phyloP scores from a whole-genome alignment of 2,329 filamentous ascomycete species.

The Huntiella abstrusa region DNA sequence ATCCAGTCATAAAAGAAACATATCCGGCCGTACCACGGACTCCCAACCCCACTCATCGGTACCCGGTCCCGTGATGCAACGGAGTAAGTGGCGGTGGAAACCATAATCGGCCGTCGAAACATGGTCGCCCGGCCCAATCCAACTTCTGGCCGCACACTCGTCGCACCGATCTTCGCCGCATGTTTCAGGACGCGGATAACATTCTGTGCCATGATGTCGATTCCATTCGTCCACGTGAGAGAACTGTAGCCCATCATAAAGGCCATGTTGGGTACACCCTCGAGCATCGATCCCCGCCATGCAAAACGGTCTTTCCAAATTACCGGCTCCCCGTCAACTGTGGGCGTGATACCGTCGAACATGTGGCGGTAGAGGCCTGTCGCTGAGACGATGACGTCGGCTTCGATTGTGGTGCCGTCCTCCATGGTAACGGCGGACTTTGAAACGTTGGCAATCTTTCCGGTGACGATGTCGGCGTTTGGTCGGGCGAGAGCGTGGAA shows the following conservation, averaged over 20 bases:
- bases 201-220: conserved; percentile 33
- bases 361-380: conserved; percentile 45
- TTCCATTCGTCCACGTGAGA: conserved; percentile 48
- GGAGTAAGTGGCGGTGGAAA: conserved; percentile 16
- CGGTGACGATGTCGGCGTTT: conserved; percentile 31
- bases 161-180: conserved; percentile 26
- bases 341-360: conserved; percentile 31
- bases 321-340: conserved; percentile 34
- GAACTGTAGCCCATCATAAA: conserved; percentile 47
- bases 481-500: conserved; percentile 27
- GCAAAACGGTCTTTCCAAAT: conserved; percentile 31
- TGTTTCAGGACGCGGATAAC: conserved; percentile 30
- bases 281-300: conserved; percentile 48
- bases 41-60: conserved; percentile 19
- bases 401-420: conserved; percentile 26
- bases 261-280: conserved; percentile 44
- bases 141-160: conserved; percentile 25
- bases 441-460: conserved; percentile 31
- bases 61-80: conserved; percentile 19
- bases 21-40: conserved; percentile 20
- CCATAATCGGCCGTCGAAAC: background rate
- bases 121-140: conserved; percentile 1
- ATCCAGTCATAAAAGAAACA: conserved; percentile 3
- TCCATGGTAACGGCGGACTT: conserved; percentile 26
- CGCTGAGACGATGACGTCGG: conserved; percentile 51